Conservation (phyloP, 148 eudicot genomes). For the Rhododendron vialii region DNA sequence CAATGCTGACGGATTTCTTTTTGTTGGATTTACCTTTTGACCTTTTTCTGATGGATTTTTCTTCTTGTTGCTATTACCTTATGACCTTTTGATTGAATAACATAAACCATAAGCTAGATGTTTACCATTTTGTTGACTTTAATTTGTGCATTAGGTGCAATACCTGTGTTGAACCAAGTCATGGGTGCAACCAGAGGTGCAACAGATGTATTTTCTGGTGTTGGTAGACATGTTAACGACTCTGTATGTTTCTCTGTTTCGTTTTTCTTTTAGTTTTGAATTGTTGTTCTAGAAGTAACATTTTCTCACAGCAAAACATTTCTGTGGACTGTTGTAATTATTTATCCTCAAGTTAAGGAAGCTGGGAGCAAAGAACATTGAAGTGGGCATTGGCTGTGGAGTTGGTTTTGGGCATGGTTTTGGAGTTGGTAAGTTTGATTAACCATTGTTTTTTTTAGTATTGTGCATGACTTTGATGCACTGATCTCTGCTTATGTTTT, state of each 20-base stretch:
- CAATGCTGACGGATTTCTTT: background rate
- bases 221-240: constrained; percentile 63
- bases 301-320: background rate
- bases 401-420: constrained; percentile 98
- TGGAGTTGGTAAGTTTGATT: constrained; percentile 74
- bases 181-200: constrained; percentile 97
- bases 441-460: constrained; percentile 2
- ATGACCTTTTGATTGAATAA: background rate
- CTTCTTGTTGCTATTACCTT: background rate
- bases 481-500: background rate
- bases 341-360: constrained; percentile 55
- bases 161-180: constrained; percentile 74
- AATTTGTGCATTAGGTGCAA: constrained; percentile 51
- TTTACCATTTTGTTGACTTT: background rate
- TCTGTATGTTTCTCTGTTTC: constrained; percentile 48
- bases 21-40: background rate
- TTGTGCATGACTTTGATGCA: background rate
- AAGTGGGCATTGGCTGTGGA: constrained; percentile 95
- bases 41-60: background rate
- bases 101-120: background rate
- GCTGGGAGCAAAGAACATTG: constrained; percentile 76
- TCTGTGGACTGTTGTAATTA: background rate
- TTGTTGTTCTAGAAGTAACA: background rate
- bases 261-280: background rate
- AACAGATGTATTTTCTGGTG: constrained; percentile 80